phyloP scores from a whole-genome alignment of 345 rosid species.

The Punica granatum region DNA sequence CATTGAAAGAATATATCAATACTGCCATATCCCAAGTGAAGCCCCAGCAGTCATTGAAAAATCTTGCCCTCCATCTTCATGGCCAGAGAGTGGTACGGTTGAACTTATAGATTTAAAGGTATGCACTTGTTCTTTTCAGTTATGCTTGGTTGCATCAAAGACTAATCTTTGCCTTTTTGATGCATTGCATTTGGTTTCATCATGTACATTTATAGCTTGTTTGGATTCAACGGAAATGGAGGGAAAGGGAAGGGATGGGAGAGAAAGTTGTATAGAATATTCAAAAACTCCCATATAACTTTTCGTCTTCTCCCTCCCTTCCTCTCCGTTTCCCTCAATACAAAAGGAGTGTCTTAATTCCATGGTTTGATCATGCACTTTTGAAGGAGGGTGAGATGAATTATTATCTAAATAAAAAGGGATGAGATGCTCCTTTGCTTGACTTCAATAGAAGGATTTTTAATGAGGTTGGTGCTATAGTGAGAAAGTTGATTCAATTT shows the following conservation, averaged over 20 bases:
- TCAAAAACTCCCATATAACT: no score
- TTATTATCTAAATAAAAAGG: no score
- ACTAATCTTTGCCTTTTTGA: neutral
- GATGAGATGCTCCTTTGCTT: neutral
- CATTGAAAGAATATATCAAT: slow-evolving; percentile 93
- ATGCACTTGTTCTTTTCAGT: slow-evolving; percentile 8
- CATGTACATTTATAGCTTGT: neutral
- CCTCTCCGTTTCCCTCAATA: no score
- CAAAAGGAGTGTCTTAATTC: no score
- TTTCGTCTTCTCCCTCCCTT: no score
- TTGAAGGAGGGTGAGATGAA: neutral
- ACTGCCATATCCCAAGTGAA: slow-evolving; percentile 83
- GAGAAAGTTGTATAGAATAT: no score
- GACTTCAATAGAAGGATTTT: neutral
- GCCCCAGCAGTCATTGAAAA: slow-evolving; percentile 62
- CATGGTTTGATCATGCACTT: neutral
- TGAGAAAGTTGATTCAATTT: neutral
- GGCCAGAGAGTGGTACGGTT: slow-evolving; percentile 88
- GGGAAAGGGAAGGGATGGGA: no score
- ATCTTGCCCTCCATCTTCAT: slow-evolving; percentile 55
- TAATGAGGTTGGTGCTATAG: neutral
- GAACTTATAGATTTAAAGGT: slow-evolving; percentile 88
- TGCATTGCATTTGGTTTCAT: neutral
- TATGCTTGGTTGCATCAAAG: neutral
- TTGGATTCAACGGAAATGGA: no score